phyloP scores from a whole-genome alignment of 2,329 filamentous ascomycete species.

The Thielaviopsis cerberus region DNA sequence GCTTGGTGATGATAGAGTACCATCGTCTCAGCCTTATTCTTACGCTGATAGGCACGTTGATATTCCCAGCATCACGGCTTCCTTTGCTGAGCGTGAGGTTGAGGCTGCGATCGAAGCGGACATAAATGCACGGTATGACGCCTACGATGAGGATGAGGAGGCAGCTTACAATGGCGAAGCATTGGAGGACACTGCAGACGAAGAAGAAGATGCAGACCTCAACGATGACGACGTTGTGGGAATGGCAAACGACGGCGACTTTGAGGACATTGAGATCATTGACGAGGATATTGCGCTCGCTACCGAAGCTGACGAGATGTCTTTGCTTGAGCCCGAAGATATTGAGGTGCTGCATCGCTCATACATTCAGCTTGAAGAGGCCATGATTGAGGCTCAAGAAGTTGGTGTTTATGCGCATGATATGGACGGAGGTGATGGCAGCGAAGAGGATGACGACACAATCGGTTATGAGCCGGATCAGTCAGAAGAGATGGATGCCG shows the following conservation, averaged over 20 bases:
- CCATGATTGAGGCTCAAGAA: constrained; percentile 4
- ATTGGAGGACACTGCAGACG: constrained; percentile 7
- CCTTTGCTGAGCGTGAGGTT: constrained; percentile 26
- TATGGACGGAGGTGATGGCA: background rate
- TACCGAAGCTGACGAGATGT: constrained; percentile 42
- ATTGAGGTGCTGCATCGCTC: constrained; percentile 19
- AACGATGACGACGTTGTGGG: constrained; percentile 13
- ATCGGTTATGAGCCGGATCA: background rate
- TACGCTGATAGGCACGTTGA: background rate
- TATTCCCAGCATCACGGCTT: constrained; percentile 23
- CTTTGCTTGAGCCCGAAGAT: constrained; percentile 28
- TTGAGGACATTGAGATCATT: constrained; percentile 29
- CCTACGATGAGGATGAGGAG: constrained; percentile 10
- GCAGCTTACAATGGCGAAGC: background rate
- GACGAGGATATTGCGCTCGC: constrained; percentile 40
- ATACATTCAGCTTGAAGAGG: constrained; percentile 10
- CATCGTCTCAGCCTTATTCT: constrained; percentile 2
- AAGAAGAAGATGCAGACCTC: constrained; percentile 5
- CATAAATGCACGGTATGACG: constrained; percentile 17
- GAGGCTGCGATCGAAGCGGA: constrained; percentile 21
- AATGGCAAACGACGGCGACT: constrained; percentile 19
- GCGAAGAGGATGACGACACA: background rate
- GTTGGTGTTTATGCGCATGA: background rate
- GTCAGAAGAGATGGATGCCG: background rate
- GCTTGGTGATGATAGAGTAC: constrained; percentile 7